phyloP scores from a whole-genome alignment of 2,329 filamentous ascomycete genomes.

The Colletotrichum plurivorum region DNA sequence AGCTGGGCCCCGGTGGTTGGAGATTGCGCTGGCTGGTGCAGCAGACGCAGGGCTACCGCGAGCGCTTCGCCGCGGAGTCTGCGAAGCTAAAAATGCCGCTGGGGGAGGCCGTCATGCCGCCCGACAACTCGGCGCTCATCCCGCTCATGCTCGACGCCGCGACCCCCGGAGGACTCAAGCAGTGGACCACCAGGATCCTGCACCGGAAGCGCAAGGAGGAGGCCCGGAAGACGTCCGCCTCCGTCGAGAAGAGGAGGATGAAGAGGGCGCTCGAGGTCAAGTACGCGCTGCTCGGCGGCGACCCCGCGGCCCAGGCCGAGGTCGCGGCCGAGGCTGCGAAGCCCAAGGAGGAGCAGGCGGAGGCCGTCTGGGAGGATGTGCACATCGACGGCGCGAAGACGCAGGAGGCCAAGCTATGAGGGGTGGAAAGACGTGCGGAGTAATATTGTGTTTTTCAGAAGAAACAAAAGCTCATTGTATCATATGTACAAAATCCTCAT shows the following conservation, averaged over 20 bases:
- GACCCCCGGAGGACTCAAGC: conserved; percentile 42
- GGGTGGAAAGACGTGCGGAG: not conserved
- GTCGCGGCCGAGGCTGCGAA: not conserved
- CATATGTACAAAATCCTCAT: conserved; percentile 40
- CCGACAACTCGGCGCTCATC: conserved; percentile 54
- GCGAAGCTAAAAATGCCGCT: conserved; percentile 55
- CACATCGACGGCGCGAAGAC: conserved; percentile 52
- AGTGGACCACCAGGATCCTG: too few species aligned
- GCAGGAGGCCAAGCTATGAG: conserved; percentile 18
- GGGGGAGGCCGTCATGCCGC: conserved; percentile 68
- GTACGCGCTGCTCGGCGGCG: conserved; percentile 53
- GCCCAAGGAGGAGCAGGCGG: conserved; percentile 50
- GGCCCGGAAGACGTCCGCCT: conserved; percentile 35
- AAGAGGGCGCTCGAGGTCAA: conserved; percentile 62
- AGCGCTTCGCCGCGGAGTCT: conserved; percentile 56
- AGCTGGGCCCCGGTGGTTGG: conserved; percentile 93
- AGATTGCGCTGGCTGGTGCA: conserved; percentile 90
- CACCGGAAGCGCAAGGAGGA: conserved; percentile 51
- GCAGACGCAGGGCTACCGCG: conserved; percentile 78
- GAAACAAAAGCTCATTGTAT: conserved; percentile 24
- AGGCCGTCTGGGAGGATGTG: conserved; percentile 56
- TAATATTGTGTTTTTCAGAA: too few species aligned
- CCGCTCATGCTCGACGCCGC: conserved; percentile 58
- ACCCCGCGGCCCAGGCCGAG: conserved; percentile 46
- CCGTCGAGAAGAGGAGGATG: conserved; percentile 55